A percentile compares a stretch with the other conserved stretches of the same genome.
phyloP scores from a whole-genome alignment of 2,329 filamentous ascomycete genomes.

The Daldinia sp. region DNA sequence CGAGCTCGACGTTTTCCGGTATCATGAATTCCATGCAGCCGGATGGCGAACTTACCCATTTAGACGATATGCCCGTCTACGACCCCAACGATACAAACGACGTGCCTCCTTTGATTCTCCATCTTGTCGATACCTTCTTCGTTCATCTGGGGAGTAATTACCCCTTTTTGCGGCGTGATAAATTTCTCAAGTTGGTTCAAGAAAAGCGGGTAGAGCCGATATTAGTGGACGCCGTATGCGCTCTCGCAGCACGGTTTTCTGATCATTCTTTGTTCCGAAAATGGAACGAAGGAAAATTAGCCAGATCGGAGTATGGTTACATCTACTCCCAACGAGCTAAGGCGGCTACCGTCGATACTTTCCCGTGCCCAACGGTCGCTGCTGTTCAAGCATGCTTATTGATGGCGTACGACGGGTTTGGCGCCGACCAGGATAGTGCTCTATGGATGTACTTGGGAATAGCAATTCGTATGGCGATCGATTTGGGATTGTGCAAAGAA shows the following conservation, averaged over 20 bases:
- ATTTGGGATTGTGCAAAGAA: conserved; percentile 82
- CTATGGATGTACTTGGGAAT: conserved; percentile 94
- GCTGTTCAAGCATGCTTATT: conserved; percentile 85
- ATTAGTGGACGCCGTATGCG: conserved; percentile 85
- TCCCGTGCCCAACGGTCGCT: conserved; percentile 82
- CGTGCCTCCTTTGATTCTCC: conserved; percentile 77
- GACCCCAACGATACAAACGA: conserved; percentile 75
- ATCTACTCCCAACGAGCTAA: conserved; percentile 84
- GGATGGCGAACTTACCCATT: conserved; percentile 53
- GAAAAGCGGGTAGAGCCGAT: conserved; percentile 86
- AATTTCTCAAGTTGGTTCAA: conserved; percentile 77
- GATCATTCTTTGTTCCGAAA: conserved; percentile 63
- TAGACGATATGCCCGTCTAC: conserved; percentile 74
- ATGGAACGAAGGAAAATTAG: conserved; percentile 57
- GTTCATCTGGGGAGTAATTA: conserved; percentile 84
- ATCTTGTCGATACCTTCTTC: conserved; percentile 84
- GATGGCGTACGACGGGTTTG: conserved; percentile 89
- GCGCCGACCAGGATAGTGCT: conserved; percentile 85
- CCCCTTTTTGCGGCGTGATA: conserved; percentile 77
- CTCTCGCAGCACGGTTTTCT: conserved; percentile 82
- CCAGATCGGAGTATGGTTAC: conserved; percentile 74
- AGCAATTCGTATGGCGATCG: conserved; percentile 83
- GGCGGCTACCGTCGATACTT: conserved; percentile 81
- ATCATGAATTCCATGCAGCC: conserved; percentile 53
- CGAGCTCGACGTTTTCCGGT: conserved; percentile 46